Base-by-base conservation (phyloP, 2,329 filamentous ascomycete genomes). In the Fusarium citri region DNA sequence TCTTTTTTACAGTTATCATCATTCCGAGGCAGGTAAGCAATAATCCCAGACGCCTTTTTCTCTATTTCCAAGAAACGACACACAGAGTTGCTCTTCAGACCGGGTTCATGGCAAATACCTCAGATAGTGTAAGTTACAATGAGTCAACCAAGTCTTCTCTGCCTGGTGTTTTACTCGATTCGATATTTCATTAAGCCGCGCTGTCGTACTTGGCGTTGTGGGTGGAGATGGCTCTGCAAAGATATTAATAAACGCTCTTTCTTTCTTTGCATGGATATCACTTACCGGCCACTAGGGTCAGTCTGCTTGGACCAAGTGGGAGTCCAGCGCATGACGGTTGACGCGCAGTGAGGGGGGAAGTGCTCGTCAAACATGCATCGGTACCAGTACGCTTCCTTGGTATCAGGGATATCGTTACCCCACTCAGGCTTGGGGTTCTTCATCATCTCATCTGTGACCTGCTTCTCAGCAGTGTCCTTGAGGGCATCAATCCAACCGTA, bases 361-460 rank as follows among this genome's bases (percentile, higher is more conserved):
- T 97, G 95, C 87, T 99, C 95, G 81, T 99, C 96, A 80, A 98
- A 99, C 95, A 99, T 98, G 80, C 85, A 87, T 76, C 96, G 91
- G 85, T 99, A 99, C 96, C 96, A 99, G 87, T 97, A 94, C 83
- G 94, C 96, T 84, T 99, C 96, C 88, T 99, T 99, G 78, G 92
- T 94, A 78, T 98, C 94, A 12, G 96, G 97, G 68, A 97, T 89
- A 78, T 99, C 97, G 76, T 84, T 83, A 53, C 94, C 95, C 97
- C 97, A 99, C 81, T 98, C 94, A 15, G 93, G 89, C 87, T 97
- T 98, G 70, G 96, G 95, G 88, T 97, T 95, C 87, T 94, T 94
- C 92, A 98, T 94, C 90, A 97, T 94, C 86, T 98, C 95, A 78
- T 99, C 95, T 20, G 93, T 97, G 59, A 99, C 92, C 60, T 96